Base-by-base conservation (phyloP, 208 protist species). In the Entamoeba moshkovskii region DNA sequence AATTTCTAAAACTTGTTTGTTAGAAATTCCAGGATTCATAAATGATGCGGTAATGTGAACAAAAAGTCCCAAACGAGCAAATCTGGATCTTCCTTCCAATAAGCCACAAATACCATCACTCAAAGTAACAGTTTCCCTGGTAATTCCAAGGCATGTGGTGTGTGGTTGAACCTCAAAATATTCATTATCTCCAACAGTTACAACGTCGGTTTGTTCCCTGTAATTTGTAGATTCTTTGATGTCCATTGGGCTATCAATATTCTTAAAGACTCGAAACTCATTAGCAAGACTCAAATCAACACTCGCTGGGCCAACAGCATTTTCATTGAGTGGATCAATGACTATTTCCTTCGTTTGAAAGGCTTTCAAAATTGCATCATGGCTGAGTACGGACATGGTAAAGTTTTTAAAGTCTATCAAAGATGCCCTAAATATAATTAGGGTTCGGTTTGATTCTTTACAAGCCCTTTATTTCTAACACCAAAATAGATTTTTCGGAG, bases 1-100 rank as follows among this genome's bases (percentile, higher is more conserved):
- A 52, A 96, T 96, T 66, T 96, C 96, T 8, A 96, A 94, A n/a
- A 96, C 96, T 66, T 96, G 96, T 92, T 49, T 92, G 46, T 96
- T 96, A 18, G 95, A 45, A 22, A 96, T 96, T 46, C 95, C 95
- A 22, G 52, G 85, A 1, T 92, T 22, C 45, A 91, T 96, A 48
- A 96, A 96, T 45, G 93, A 91, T 29, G 96, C 95, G n/a, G 96
- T 96, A 16, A 96, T 96, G 25, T 96, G 96, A 18, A 96, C 93
- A 47, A 95, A 93, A 11, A 96, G 45, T 33, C 96, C 96, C 4
- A 96, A 42, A 42, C 96, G 52, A 45, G 96, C 96, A 52, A 96
- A 96, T 66, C 95, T 46, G 16, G 93, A 95, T 94, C 96, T 92
- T n/a, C 96, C 96, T 93, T 96, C 95, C 44, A 96, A 73, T 3